A percentile compares a stretch with the other conserved stretches of the same genome.
These are phyloP conservation scores for Osmozyma mogii DNA, from an alignment of 805 yeast species.

Conservation along the genomic window DNA sequence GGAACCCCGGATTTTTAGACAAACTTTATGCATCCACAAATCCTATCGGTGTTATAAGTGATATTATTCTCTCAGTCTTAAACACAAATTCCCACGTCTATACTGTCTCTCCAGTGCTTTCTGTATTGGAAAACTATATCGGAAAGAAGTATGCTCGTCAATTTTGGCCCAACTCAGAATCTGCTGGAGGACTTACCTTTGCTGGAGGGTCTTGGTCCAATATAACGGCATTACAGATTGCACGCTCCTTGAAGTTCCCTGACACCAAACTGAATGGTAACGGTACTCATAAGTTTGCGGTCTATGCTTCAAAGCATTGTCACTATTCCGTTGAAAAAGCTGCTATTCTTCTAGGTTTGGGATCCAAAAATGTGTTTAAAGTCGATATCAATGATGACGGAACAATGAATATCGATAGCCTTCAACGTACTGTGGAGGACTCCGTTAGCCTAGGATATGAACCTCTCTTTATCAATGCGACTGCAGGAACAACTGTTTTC, in stretches of 20 bases:
- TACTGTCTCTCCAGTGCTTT: conserved; percentile 75
- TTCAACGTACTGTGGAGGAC: conserved; percentile 37
- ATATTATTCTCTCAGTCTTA: conserved; percentile 55
- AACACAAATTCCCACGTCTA: conserved; percentile 84
- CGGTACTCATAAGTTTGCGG: conserved; percentile 45
- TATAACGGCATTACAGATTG: conserved; percentile 70
- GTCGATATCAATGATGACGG: conserved; percentile 53
- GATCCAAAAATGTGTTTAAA: conserved; percentile 54
- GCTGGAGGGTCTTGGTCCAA: conserved; percentile 88
- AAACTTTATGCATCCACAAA: conserved; percentile 80
- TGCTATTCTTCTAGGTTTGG: conserved; percentile 69
- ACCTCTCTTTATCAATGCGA: conserved; percentile 71
- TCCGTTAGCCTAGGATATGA: conserved; percentile 49
- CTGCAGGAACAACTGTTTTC: conserved; percentile 85
- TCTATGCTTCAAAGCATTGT: conserved; percentile 63
- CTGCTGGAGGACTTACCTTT: conserved; percentile 77
- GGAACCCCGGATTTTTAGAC: conserved; percentile 84
- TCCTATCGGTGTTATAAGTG: conserved; percentile 75
- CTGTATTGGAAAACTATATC: conserved; percentile 65
- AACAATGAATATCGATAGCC: conserved; percentile 40
- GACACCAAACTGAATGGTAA: conserved; percentile 63
- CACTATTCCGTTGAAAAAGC: conserved; percentile 80
- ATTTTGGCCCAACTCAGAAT: conserved; percentile 41
- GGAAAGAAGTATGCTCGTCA: conserved; percentile 59
- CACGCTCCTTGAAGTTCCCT: conserved; percentile 59